Evolutionary conservation across 495 filamentous ascomycete genomes (phyloP).

Genomic region (Corynascus novoguineensis): DNA sequence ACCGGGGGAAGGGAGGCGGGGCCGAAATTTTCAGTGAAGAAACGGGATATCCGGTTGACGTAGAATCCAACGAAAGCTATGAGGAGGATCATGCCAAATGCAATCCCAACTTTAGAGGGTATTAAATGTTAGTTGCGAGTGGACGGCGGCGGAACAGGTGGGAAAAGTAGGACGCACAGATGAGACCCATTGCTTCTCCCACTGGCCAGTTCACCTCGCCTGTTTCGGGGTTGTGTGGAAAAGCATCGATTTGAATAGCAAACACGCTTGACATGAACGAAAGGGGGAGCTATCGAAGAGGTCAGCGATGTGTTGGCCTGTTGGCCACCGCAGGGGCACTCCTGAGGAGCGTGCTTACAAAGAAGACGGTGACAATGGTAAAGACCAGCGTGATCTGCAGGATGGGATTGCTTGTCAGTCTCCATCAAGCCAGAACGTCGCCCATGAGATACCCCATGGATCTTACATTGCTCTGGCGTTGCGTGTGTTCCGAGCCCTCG

Average conservation of each 20-base stretch:
- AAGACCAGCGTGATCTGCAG: constrained; percentile 8
- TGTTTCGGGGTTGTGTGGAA: neutral
- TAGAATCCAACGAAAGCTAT: neutral
- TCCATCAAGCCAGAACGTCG: neutral
- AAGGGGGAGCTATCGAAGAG: neutral
- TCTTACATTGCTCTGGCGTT: constrained; percentile 10
- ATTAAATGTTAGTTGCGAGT: neutral
- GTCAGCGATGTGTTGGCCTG: neutral
- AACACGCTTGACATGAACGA: constrained; percentile 9
- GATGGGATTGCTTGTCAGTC: neutral
- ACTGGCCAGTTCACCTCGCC: constrained; percentile 8
- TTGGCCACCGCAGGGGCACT: neutral
- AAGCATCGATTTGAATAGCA: constrained; percentile 9
- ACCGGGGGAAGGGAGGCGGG: neutral
- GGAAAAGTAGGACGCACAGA: neutral
- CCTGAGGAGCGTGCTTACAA: neutral
- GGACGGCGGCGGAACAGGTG: neutral
- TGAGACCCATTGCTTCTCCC: neutral
- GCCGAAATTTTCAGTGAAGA: neutral
- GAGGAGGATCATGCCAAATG: neutral
- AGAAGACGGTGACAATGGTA: constrained; percentile 9
- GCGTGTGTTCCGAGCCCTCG: constrained; percentile 9
- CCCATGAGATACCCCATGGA: neutral
- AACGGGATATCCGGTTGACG: neutral
- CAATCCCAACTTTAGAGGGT: neutral